Base-by-base conservation (phyloP, 2,329 filamentous ascomycete genomes). In the Myrmaecium sp. region DNA sequence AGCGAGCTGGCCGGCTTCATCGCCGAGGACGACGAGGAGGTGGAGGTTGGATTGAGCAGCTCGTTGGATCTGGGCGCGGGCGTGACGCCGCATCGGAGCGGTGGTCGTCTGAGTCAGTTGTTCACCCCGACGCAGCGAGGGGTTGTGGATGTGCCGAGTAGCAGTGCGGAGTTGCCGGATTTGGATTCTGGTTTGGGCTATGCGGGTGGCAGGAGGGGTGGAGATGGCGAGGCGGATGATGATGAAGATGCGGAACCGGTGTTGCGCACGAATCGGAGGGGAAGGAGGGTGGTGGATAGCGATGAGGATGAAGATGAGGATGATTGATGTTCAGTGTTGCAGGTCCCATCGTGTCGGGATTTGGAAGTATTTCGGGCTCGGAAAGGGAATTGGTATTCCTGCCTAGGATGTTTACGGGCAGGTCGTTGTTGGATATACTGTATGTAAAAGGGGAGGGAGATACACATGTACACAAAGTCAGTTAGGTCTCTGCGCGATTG, bases 1-100 rank as follows among this genome's bases (percentile, higher is more conserved):
- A 60, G 55, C 4, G 58, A 62, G 23, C 47, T 60, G 4, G 42
- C 45, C 6, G 54, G 50, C 28, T 62, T 62, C 35, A 51, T 62
- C 23, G 57, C 51, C 1, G 52, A 49, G 16, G 52, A 52, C n/a
- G 54, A 55, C 15, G 52, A 55, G 16, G 43, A 51, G 5, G 36
- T 50, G 6, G 35, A 33, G 20, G 28, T 37, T 5, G 44, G 40
- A 32, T 16, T 17, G 15, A 31, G 33, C 21, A 25, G 34, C 11
- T 36, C 33, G 13, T 40, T 28, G 26, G 35, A 36, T 5, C n/a
- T 20, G 18, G 41, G 45, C 19, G 49, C 49, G 37, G 35, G 49
- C 1, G 49, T 51, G 30, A 49, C 47, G 3, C 49, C 46, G 33
- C 46, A 51, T 27, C 21, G 33, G 4, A 46, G 45, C 1, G 46